Conservation (phyloP, 805 yeast species). For the Ogataea haglerorum region DNA sequence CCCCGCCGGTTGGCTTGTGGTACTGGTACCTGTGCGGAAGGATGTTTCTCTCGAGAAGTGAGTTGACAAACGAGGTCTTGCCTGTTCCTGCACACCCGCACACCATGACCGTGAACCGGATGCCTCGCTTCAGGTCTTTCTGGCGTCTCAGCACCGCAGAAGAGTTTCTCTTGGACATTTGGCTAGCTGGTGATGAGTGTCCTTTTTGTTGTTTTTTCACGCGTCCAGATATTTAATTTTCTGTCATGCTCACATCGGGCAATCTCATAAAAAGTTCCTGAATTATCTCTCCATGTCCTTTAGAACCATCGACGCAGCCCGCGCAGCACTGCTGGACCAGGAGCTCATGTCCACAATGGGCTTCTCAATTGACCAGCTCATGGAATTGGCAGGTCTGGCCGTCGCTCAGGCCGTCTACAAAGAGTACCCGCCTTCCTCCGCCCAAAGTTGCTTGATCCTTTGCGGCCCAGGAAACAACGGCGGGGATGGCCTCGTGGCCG, state of each 20-base stretch:
- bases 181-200: constrained; percentile 1
- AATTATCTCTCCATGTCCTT: constrained; percentile 24
- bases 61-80: constrained; percentile 70
- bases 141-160: constrained; percentile 42
- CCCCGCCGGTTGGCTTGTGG: constrained; percentile 24
- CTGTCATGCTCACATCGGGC: not conserved
- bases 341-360: constrained; percentile 82
- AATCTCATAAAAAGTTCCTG: not conserved
- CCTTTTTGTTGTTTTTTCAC: constrained; percentile 10
- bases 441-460: constrained; percentile 56
- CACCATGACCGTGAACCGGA: constrained; percentile 69
- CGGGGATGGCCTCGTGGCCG: constrained; percentile 96
- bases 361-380: constrained; percentile 79
- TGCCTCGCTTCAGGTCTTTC: constrained; percentile 69
- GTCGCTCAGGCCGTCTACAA: constrained; percentile 83
- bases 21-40: constrained; percentile 57
- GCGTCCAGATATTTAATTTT: constrained; percentile 10
- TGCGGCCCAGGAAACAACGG: constrained; percentile 98
- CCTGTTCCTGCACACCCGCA: constrained; percentile 77
- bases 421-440: constrained; percentile 53
- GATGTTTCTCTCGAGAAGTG: constrained; percentile 59
- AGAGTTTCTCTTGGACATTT: constrained; percentile 23
- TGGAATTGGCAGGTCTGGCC: constrained; percentile 95
- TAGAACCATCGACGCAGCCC: constrained; percentile 43
- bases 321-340: constrained; percentile 76